Evolutionary conservation across 495 filamentous ascomycete genomes (phyloP), one percentile per base, ranked within the genome.

Genomic region (Tuber microsphaerosporum): DNA sequence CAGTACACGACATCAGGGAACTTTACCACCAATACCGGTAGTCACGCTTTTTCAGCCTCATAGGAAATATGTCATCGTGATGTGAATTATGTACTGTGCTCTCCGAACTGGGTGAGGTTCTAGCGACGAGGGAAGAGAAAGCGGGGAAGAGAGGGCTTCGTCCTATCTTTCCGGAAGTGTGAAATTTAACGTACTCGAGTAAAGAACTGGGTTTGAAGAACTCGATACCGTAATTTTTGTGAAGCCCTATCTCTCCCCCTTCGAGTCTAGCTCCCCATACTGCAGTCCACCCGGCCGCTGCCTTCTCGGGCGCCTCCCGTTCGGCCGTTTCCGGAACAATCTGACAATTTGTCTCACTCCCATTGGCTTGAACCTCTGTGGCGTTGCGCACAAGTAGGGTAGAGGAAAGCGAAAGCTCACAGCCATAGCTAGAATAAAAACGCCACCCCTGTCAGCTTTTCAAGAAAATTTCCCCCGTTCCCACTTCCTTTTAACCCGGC

Each of bases 391-490:
- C 26, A 17, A 34, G 51, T 9, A 2, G 45, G 16, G 2, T 19
- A 20, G 17, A 22, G 22, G 10, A 34, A 19, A 65, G 26, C 0
- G 14, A 31, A 31, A 16, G 26, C 26, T 34, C 14, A 34, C 56
- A 34, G 56, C 56, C 56, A 65, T 26, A 65, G 26, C 14, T 65
- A 8, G 56, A 65, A 34, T 65, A 65, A 65, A 56, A 65, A 31
- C 56, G 56, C 56, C 56, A 65, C 56, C 56, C n/a, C 14, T 16
- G 56, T 65, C 56, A 65, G 56, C 34, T 34, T 65, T 65, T 65
- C 26, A 65, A 34, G 56, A 31, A 56, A 61, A 61, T 26, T 61
- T 61, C 14, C 51, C 51, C 56, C 56, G 14, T 65, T 65, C 26
- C 56, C 56, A 26, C 26, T 26, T 4, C 56, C 17, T 65, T 65